These are phyloP conservation scores for Isochrysis galbana DNA, from an alignment of 78 protist genomes.

Conservation along the genomic window DNA sequence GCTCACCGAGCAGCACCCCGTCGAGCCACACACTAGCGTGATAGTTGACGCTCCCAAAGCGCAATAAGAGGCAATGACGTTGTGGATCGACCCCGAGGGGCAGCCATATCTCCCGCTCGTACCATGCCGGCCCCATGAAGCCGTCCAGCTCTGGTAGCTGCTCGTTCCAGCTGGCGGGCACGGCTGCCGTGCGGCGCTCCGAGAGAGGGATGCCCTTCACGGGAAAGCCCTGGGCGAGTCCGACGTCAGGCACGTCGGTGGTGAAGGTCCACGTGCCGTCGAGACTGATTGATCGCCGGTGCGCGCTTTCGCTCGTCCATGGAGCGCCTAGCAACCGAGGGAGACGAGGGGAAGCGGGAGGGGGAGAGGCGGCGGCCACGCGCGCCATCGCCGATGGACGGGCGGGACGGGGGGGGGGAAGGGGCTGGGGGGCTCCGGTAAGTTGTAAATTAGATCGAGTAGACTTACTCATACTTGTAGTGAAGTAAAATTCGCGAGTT, in stretches of 20 bases:
- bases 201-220: not conserved
- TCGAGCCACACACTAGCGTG: not conserved
- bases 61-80: not conserved
- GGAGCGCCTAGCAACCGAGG: no score
- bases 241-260: not conserved
- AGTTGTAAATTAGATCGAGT: no score
- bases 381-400: no score
- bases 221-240: not conserved
- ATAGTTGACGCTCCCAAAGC: not conserved
- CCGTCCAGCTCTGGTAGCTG: not conserved
- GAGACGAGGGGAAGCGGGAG: no score
- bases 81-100: not conserved
- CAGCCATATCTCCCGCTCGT: not conserved
- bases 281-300: not conserved
- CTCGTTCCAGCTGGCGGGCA: not conserved
- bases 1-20: not conserved
- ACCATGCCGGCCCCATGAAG: not conserved
- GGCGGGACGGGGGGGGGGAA: no score
- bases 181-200: not conserved
- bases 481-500: no score
- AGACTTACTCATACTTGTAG: no score
- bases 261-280: not conserved
- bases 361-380: no score
- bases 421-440: no score
- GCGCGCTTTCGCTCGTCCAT: not conserved